Percentiles rank a stretch among this genome's conserved stretches.
Evolutionary conservation across 2,329 filamentous ascomycete genomes (phyloP).

Genomic region (Bretziella fagacearum): DNA sequence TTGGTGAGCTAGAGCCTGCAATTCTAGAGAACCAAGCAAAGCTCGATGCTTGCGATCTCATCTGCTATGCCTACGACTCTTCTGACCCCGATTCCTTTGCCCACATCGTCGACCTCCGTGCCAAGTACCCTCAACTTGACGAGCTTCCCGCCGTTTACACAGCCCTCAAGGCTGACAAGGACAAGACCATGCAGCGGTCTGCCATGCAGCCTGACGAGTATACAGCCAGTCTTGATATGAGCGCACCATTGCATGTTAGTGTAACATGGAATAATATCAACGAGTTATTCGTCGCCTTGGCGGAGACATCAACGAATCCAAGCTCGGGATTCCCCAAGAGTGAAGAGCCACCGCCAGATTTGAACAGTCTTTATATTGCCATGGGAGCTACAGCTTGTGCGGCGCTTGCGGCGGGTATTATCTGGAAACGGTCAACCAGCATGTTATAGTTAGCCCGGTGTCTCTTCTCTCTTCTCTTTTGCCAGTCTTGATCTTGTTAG

Average conservation of each 20-base stretch:
- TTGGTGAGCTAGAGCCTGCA: constrained; percentile 87
- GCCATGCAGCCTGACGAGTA: constrained; percentile 87
- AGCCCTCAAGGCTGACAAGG: constrained; percentile 83
- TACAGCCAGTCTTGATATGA: constrained; percentile 70
- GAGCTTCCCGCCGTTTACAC: constrained; percentile 84
- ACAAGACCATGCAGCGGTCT: constrained; percentile 90
- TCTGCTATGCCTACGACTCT: constrained; percentile 94
- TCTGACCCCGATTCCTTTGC: constrained; percentile 92
- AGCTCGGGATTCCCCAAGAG: constrained; percentile 76
- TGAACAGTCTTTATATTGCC: constrained; percentile 72
- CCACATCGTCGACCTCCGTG: constrained; percentile 68
- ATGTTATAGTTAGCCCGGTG: too few relatives aligned
- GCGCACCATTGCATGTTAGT: constrained; percentile 81
- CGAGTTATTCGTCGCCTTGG: constrained; percentile 81
- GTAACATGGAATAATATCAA: constrained; percentile 88
- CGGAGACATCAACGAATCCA: constrained; percentile 81
- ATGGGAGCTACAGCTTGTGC: constrained; percentile 55
- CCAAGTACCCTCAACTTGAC: constrained; percentile 66
- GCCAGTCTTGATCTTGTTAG: too few relatives aligned
- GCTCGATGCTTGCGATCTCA: constrained; percentile 78
- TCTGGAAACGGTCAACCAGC: constrained; percentile 42
- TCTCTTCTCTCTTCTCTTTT: too few relatives aligned
- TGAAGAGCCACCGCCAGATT: constrained; percentile 70
- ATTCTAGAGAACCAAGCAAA: constrained; percentile 84
- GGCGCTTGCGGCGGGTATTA: constrained; percentile 45